These are phyloP conservation scores for Chaetomium sp. DNA, from an alignment of 2,329 filamentous ascomycete species.

Conservation along the genomic window DNA sequence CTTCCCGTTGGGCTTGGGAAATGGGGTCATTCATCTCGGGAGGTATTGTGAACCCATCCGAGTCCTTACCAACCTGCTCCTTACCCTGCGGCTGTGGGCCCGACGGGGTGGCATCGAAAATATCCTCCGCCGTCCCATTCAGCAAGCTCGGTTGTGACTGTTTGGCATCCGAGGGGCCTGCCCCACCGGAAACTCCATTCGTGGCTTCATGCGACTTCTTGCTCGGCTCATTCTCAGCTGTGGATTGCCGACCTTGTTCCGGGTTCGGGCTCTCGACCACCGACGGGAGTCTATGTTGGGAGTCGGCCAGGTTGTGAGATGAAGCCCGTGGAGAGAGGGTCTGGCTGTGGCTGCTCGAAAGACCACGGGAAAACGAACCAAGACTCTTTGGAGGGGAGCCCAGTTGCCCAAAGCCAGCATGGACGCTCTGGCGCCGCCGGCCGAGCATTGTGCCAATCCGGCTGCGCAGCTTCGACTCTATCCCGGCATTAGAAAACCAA, in stretches of 20 bases:
- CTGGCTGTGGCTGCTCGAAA: slow-evolving; percentile 57
- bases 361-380: slow-evolving; percentile 52
- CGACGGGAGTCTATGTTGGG: slow-evolving; percentile 47
- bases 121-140: slow-evolving; percentile 45
- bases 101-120: slow-evolving; percentile 46
- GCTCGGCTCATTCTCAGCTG: slow-evolving; percentile 26
- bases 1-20: slow-evolving; percentile 65
- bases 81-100: slow-evolving; percentile 41
- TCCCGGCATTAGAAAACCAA: slow-evolving; percentile 4
- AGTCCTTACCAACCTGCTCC: slow-evolving; percentile 50
- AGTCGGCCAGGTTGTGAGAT: slow-evolving; percentile 52
- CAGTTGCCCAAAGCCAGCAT: slow-evolving; percentile 53
- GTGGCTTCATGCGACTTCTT: slow-evolving; percentile 38
- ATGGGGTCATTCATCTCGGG: slow-evolving; percentile 57
- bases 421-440: slow-evolving; percentile 58
- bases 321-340: slow-evolving; percentile 52
- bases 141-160: slow-evolving; percentile 31
- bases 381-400: slow-evolving; percentile 46
- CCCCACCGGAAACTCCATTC: slow-evolving; percentile 27
- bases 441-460: slow-evolving; percentile 65
- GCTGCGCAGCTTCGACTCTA: slow-evolving; percentile 53
- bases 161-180: slow-evolving; percentile 28
- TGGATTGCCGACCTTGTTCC: slow-evolving; percentile 23
- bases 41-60: slow-evolving; percentile 72
- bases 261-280: slow-evolving; percentile 50